These are phyloP conservation scores for Platanus orientalis DNA, from an alignment of 164 flowering plant genomes.

Conservation along the genomic window DNA sequence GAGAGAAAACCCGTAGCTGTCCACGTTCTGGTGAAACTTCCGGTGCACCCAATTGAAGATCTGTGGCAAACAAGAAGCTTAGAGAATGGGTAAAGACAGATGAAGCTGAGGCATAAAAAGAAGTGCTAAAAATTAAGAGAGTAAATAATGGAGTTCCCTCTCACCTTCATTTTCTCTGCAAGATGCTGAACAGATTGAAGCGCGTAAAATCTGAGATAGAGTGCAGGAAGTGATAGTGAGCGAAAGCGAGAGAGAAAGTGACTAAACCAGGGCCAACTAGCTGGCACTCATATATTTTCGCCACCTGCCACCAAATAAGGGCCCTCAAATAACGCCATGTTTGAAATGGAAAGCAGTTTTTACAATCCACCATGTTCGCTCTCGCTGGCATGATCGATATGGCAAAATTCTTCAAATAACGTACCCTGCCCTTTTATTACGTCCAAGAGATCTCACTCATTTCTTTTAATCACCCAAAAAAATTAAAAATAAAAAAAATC, in stretches of 20 bases:
- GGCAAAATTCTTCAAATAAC: constrained; percentile 2
- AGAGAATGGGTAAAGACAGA: background rate
- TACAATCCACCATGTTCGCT: constrained; percentile 1
- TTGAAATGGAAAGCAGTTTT: background rate
- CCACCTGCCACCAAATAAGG: too few relatives aligned
- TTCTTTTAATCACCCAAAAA: too few relatives aligned
- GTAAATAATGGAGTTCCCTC: background rate
- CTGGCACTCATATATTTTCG: too few relatives aligned
- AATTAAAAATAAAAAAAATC: too few relatives aligned
- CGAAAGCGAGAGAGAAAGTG: too few relatives aligned
- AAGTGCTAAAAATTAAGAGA: too few relatives aligned
- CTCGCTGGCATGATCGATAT: constrained; percentile 6
- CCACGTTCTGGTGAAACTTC: constrained; percentile 32
- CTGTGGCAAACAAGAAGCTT: constrained; percentile 18
- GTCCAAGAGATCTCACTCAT: too few relatives aligned
- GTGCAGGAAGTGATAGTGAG: background rate
- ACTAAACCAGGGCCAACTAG: constrained; percentile 1
- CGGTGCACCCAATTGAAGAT: constrained; percentile 72
- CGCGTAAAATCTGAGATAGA: background rate
- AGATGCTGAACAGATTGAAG: background rate
- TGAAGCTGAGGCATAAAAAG: too few relatives aligned
- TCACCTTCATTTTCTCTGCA: constrained; percentile 21
- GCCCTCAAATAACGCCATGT: background rate
- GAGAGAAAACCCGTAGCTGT: constrained; percentile 11
- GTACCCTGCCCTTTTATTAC: too few relatives aligned